Evolutionary conservation across 441 rosid species (phyloP), one percentile per base, ranked within the genome.

Genomic region (Bruguiera hainesii): DNA sequence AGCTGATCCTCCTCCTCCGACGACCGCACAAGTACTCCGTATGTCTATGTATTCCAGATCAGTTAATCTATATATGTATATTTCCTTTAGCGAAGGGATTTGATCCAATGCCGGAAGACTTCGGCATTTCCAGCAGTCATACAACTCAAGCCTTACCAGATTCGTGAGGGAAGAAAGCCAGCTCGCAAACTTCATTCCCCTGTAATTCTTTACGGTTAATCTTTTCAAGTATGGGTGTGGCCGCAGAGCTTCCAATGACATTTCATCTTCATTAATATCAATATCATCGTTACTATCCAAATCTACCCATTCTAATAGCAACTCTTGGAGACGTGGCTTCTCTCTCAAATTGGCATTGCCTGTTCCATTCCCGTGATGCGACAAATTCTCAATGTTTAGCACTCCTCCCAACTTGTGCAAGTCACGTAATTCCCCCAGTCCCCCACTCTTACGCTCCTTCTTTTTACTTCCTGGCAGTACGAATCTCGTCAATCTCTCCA

Each of bases 351-450:
- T 33, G 37, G 37, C 37, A 9, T 26, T 2, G 37, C 37, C 7
- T 26, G 2, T 26, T 26, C 26, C 26, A 26, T 26, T 26, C 26
- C 26, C 26, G 1, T 26, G 33, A 4, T 30, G 33, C 33, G 26
- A 30, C 33, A 30, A 33, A 7, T 33, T 33, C 26, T 26, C 26
- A 26, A 26, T 26, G 26, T 26, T 26, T 26, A 26, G 15, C 66
- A 2, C 75, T 15, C 75, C 79, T 20, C 69, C 65, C 39, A 78
- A 35, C 20, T 66, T 67, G 63, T 75, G 60, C 15, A 71, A 58
- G 15, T 35, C 56, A 23, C 57, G 52, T 56, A 73, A 59, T 16
- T 79, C 77, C 7, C 30, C 71, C 15, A 73, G 59, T 51, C 42
- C 31, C 23, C 16, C 18, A 19, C 5, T 29, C 31, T 29, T 4